Conservation (phyloP, 768 basidiomycete species). For the Pleurotus tuber-regium region DNA sequence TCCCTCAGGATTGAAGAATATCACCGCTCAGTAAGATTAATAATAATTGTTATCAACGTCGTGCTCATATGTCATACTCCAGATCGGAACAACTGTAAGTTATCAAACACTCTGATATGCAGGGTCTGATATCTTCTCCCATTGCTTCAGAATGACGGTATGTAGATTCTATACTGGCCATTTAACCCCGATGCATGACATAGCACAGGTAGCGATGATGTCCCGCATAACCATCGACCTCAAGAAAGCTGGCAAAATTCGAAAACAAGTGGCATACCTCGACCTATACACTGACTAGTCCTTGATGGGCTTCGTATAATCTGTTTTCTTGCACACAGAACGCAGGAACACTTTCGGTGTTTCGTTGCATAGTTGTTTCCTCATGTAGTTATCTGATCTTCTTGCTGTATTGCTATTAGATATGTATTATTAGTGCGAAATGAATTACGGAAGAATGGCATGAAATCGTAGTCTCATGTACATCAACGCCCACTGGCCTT, state of each 20-base stretch:
- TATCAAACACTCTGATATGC: no score
- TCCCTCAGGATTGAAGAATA: conserved; percentile 39
- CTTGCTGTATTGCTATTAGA: no score
- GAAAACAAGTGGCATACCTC: no score
- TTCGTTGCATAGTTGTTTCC: no score
- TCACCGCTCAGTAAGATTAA: conserved; percentile 42
- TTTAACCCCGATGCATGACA: not conserved
- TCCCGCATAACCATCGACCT: conserved; percentile 65
- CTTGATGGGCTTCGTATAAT: no score
- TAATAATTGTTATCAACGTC: conserved; percentile 14
- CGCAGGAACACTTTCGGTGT: no score
- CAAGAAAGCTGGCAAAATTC: conserved; percentile 40
- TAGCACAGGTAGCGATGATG: conserved; percentile 67
- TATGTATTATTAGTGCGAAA: no score
- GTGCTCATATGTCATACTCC: not conserved
- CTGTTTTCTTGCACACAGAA: no score
- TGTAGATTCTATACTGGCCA: conserved; percentile 7
- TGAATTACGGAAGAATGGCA: no score
- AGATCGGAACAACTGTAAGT: conserved; percentile 41
- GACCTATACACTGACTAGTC: no score
- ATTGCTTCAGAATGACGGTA: conserved; percentile 26
- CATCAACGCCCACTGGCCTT: conserved; percentile 68
- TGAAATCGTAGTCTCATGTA: conserved; percentile 68
- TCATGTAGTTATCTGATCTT: no score
- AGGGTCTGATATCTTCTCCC: no score